Base-by-base conservation (phyloP, 2,329 filamentous ascomycete genomes). In the Akanthomyces muscarius region DNA sequence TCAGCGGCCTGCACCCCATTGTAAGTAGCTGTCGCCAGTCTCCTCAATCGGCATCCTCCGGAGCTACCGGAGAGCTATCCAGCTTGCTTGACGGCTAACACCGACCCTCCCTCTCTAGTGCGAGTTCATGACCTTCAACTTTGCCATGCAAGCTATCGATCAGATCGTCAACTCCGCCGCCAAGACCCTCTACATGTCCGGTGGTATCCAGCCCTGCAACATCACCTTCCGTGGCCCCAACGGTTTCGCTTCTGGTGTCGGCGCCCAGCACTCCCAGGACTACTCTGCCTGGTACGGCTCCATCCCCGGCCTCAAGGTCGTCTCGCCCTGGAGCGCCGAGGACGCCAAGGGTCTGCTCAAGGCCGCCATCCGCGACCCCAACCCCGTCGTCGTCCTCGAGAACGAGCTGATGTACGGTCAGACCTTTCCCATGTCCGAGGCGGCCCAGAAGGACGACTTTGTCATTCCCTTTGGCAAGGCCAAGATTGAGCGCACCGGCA, bases 111-210 rank as follows among this genome's bases (percentile, higher is more conserved):
- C 23, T 38, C 21, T 66, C 10, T 69, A 95, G 91, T 95, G 90
- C 86, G 95, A 99, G 83, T 99, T 99, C 86, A 99, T 99, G 95
- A 99, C 95, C 74, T 98, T 97, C 88, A 99, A 99, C 87, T 98
- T 98, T 77, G 94, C 95, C 78, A 99, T 99, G 95, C 95, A 99
- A 83, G 92, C 95, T 76, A 99, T 99, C 79, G 95, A 99, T 78
- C 95, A 99, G 79, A 91, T 99, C 76, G 93, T 99, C 87, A 99
- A 99, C 88, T 98, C 94, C 56, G 95, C 85, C 71, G 95, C 92
- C 75, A 99, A 99, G 86, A 99, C 95, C 63, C 94, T 99, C 75
- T 99, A 99, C 85, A 99, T 99, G 95, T 98, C 95, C 68, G 95
- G 95, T 73, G 95, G 95, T 78, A 98, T 97, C 78, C 95, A 99